Conservation (phyloP, 2,329 filamentous ascomycete species). For the Cercospora citrullina region DNA sequence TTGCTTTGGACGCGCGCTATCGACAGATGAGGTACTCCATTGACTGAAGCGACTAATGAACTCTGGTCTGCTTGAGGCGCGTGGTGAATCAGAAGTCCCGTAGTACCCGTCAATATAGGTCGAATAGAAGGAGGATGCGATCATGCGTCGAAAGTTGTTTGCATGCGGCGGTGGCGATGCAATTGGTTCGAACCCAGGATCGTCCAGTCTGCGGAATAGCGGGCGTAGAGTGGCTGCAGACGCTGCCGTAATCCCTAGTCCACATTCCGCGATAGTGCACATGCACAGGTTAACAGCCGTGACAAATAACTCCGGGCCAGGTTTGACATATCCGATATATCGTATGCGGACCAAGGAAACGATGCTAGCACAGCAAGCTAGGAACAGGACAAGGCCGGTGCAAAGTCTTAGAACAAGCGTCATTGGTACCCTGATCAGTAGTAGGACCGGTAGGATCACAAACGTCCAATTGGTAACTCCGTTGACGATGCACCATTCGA, state of each 20-base stretch:
- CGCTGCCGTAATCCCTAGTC: conserved; percentile 40
- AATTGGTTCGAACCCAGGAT: conserved; percentile 8
- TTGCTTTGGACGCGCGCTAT: not conserved
- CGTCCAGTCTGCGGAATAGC: conserved; percentile 32
- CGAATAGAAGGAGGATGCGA: conserved; percentile 10
- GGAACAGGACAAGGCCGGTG: conserved; percentile 43
- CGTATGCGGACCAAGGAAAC: conserved; percentile 31
- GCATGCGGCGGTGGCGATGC: not conserved
- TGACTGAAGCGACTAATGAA: conserved; percentile 22
- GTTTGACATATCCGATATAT: conserved; percentile 28
- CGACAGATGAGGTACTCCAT: conserved; percentile 4
- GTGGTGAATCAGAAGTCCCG: not conserved
- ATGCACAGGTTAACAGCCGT: conserved; percentile 33
- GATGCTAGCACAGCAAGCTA: conserved; percentile 38
- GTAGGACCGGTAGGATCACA: conserved; percentile 43
- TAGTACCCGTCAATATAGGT: conserved; percentile 10
- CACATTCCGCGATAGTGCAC: conserved; percentile 39
- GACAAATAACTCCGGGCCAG: conserved; percentile 29
- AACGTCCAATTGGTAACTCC: conserved; percentile 41
- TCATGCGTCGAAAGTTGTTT: not conserved
- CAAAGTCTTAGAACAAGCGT: conserved; percentile 44
- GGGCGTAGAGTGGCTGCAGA: conserved; percentile 39
- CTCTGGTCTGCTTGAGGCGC: conserved; percentile 8
- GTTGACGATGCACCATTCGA: conserved; percentile 38
- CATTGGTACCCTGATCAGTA: conserved; percentile 46